Percentiles rank a stretch among this genome's conserved stretches.
Evolutionary conservation across 2,329 filamentous ascomycete genomes (phyloP).

Genomic region (Hypomyces rosellus): DNA sequence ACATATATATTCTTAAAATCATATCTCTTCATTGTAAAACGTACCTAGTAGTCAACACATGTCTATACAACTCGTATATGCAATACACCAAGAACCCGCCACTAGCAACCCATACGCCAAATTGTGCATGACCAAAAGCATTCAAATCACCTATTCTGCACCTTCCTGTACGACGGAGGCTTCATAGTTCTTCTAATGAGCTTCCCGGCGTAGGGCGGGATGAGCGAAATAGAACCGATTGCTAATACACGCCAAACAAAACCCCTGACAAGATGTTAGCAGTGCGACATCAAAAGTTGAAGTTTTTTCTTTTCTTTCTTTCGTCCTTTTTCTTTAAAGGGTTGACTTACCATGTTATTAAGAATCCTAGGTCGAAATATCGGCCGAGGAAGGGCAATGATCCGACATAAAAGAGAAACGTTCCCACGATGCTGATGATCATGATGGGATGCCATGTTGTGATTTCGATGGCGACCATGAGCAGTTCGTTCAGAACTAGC

Average conservation of each 20-base stretch:
- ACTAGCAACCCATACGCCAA: constrained; percentile 6
- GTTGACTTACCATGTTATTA: constrained; percentile 58
- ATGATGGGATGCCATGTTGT: constrained; percentile 96
- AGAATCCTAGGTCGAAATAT: constrained; percentile 83
- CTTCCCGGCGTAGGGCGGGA: constrained; percentile 85
- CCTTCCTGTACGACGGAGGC: constrained; percentile 92
- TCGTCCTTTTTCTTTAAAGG: too few species aligned
- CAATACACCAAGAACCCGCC: constrained; percentile 1
- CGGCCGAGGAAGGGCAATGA: constrained; percentile 77
- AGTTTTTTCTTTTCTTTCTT: too few species aligned
- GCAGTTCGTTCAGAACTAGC: constrained; percentile 85
- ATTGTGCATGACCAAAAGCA: not conserved
- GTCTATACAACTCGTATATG: constrained; percentile 4
- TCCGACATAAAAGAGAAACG: constrained; percentile 70
- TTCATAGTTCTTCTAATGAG: constrained; percentile 77
- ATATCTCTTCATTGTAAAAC: not conserved
- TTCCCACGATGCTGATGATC: constrained; percentile 78
- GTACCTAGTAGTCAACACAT: not conserved
- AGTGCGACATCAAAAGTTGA: not conserved
- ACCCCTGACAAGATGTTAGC: constrained; percentile 43
- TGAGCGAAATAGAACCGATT: constrained; percentile 71
- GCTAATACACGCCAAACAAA: constrained; percentile 86
- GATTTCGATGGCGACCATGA: constrained; percentile 96
- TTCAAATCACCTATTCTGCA: constrained; percentile 55
- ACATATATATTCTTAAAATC: too few species aligned